A percentile compares a stretch with the other conserved stretches of the same genome.
phyloP scores from a whole-genome alignment of 352 stramenopile species.

The Phytophthora melonis region DNA sequence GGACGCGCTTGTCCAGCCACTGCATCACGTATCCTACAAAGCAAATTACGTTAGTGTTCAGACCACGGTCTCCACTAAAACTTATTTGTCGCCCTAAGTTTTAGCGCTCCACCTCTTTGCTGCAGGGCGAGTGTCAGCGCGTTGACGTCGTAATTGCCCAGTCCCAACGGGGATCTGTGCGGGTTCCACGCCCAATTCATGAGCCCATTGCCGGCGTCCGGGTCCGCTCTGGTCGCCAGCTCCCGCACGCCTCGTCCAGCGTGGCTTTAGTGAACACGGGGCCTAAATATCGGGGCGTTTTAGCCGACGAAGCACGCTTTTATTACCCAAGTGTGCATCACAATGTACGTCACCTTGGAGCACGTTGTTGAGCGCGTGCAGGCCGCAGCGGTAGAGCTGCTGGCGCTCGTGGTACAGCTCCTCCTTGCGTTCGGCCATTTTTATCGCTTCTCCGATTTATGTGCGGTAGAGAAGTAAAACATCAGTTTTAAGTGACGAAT shows the following conservation, averaged over 20 bases:
- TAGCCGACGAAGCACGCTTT: background rate
- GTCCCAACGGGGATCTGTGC: slow-evolving; percentile 66
- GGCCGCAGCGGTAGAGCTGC: slow-evolving; percentile 75
- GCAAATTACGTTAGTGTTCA: background rate
- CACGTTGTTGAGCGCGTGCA: slow-evolving; percentile 87
- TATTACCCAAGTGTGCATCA: background rate
- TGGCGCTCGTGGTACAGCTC: slow-evolving; percentile 80
- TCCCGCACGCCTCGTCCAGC: slow-evolving; percentile 60
- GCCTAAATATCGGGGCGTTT: slow-evolving; percentile 30
- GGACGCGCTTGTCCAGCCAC: slow-evolving; percentile 77
- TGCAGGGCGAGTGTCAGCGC: slow-evolving; percentile 72
- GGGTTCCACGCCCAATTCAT: slow-evolving; percentile 64
- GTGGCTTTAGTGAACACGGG: slow-evolving; percentile 56
- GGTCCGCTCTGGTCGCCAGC: slow-evolving; percentile 34
- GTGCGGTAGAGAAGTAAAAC: background rate
- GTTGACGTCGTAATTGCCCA: slow-evolving; percentile 89
- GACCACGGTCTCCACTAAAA: slow-evolving; percentile 2
- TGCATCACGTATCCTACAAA: slow-evolving; percentile 63
- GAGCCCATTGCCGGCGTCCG: slow-evolving; percentile 9
- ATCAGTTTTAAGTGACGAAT: slow-evolving; percentile 6
- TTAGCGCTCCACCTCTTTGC: slow-evolving; percentile 51
- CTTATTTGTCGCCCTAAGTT: background rate
- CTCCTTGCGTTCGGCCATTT: slow-evolving; percentile 19
- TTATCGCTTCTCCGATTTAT: background rate
- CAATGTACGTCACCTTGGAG: slow-evolving; percentile 58